A percentile compares a stretch with the other conserved stretches of the same genome.
Evolutionary conservation across 1,284 basidiomycete genomes (phyloP).

Genomic region (Puccinia coronata): DNA sequence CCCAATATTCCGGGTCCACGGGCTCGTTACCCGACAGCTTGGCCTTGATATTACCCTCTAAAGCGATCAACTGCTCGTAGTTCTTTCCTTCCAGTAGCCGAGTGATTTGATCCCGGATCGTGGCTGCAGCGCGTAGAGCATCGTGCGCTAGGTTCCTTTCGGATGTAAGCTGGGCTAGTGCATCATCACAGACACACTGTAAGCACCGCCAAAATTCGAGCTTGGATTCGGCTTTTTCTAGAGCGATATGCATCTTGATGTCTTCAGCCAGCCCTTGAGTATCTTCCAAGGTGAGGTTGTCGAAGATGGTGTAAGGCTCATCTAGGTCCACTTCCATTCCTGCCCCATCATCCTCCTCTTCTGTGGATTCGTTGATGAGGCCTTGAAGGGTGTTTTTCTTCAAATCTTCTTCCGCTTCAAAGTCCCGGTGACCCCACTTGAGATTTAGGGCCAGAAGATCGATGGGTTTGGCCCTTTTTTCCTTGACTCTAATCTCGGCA

Average conservation of each 20-base stretch:
- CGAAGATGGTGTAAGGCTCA: conserved; percentile 94
- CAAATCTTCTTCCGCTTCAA: conserved; percentile 52
- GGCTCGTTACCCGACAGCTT: conserved; percentile 90
- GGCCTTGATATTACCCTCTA: conserved; percentile 82
- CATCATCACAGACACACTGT: conserved; percentile 93
- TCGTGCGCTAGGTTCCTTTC: conserved; percentile 64
- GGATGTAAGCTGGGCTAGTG: conserved; percentile 73
- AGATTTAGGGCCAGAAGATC: conserved; percentile 92
- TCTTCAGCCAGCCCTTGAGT: conserved; percentile 91
- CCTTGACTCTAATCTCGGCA: conserved; percentile 89
- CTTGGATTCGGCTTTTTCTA: conserved; percentile 81
- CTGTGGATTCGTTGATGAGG: conserved; percentile 61
- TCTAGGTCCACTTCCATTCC: conserved; percentile 96
- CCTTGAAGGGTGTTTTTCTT: conserved; percentile 57
- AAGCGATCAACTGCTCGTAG: conserved; percentile 74
- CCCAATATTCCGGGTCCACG: conserved; percentile 98
- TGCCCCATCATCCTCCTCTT: conserved; percentile 71
- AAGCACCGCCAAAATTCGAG: conserved; percentile 99
- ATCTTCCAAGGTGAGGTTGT: conserved; percentile 82
- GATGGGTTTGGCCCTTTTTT: conserved; percentile 92
- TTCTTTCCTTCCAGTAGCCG: conserved; percentile 74
- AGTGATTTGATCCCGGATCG: conserved; percentile 78
- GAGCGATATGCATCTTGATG: conserved; percentile 83
- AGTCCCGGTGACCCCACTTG: conserved; percentile 65
- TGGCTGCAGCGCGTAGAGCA: conserved; percentile 64